Evolutionary conservation across 2,329 filamentous ascomycete species (phyloP).

Genomic region (Ilyonectria mors-panacis): DNA sequence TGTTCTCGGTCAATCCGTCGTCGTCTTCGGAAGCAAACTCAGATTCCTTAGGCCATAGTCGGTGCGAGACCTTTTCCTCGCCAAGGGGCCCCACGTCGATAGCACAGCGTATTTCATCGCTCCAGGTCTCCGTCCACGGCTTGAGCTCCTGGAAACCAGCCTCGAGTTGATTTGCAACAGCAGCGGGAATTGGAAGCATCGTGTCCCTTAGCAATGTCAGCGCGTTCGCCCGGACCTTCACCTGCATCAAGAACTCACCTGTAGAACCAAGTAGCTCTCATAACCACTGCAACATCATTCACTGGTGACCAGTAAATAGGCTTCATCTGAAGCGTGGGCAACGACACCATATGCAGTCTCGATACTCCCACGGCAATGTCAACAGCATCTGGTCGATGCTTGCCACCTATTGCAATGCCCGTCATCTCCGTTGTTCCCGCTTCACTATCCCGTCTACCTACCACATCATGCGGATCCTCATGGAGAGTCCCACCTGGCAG

Average conservation of each 20-base stretch:
- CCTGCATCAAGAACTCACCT: constrained; percentile 59
- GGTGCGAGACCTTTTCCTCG: constrained; percentile 91
- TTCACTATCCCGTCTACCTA: constrained; percentile 24
- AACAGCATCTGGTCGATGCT: constrained; percentile 49
- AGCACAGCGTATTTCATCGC: constrained; percentile 90
- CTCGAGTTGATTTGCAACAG: constrained; percentile 92
- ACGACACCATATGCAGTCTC: constrained; percentile 88
- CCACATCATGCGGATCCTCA: constrained; percentile 20
- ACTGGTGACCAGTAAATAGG: constrained; percentile 98
- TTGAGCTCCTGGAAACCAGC: constrained; percentile 89
- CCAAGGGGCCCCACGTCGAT: constrained; percentile 90
- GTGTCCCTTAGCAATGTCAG: constrained; percentile 72
- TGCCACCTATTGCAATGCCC: constrained; percentile 19
- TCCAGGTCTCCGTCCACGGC: constrained; percentile 94
- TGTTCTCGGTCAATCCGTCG: constrained; percentile 51
- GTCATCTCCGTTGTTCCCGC: constrained; percentile 23
- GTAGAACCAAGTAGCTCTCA: constrained; percentile 97
- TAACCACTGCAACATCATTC: constrained; percentile 87
- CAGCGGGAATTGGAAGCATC: constrained; percentile 89
- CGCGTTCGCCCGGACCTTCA: background rate
- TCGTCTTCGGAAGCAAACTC: constrained; percentile 39
- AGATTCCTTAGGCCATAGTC: constrained; percentile 79
- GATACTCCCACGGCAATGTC: constrained; percentile 90
- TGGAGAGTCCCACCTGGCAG: constrained; percentile 20
- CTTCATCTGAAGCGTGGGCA: constrained; percentile 89